phyloP scores from a whole-genome alignment of 2,329 filamentous ascomycete genomes.

The Teratosphaeriaceae sp. region DNA sequence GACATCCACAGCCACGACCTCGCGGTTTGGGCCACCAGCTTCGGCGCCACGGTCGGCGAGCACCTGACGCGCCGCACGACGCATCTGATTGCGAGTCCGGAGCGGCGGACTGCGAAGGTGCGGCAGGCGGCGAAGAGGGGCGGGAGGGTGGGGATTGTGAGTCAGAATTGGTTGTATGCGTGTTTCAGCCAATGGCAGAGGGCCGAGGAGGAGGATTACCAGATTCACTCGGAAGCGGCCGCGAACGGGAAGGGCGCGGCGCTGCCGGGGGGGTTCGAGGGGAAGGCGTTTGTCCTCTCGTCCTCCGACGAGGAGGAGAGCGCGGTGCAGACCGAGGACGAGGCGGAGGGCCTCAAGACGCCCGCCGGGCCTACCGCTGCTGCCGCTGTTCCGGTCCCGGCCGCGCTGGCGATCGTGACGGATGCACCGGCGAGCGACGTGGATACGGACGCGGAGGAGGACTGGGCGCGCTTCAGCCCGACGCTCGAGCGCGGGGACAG shows the following conservation, averaged over 20 bases:
- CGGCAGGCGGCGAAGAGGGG: slow-evolving; percentile 73
- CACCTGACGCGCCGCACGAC: slow-evolving; percentile 52
- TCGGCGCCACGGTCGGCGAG: slow-evolving; percentile 65
- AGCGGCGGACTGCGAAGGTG: slow-evolving; percentile 80
- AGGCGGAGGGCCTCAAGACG: slow-evolving; percentile 11
- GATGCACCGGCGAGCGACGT: too few species aligned
- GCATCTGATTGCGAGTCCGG: slow-evolving; percentile 65
- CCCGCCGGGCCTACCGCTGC: slow-evolving; percentile 4
- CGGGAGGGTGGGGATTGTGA: slow-evolving; percentile 77
- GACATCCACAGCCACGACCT: slow-evolving; percentile 71
- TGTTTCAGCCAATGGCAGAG: slow-evolving; percentile 78
- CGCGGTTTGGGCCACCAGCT: slow-evolving; percentile 76
- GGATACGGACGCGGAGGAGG: slow-evolving; percentile 28
- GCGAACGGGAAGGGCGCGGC: slow-evolving; percentile 19
- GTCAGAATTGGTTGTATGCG: slow-evolving; percentile 80
- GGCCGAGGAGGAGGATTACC: slow-evolving; percentile 70
- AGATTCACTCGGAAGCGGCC: slow-evolving; percentile 63
- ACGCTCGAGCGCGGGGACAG: slow-evolving; percentile 33
- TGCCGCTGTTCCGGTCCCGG: slow-evolving; percentile 1
- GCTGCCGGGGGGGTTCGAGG: slow-evolving; percentile 25
- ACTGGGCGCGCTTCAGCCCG: slow-evolving; percentile 43
- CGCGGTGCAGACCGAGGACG: slow-evolving; percentile 31
- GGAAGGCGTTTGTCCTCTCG: slow-evolving; percentile 32
- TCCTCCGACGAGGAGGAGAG: slow-evolving; percentile 40
- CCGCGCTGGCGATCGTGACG: slow-evolving; percentile 12